Base-by-base conservation (phyloP, 2,329 filamentous ascomycete genomes). In the Alternaria dauci region DNA sequence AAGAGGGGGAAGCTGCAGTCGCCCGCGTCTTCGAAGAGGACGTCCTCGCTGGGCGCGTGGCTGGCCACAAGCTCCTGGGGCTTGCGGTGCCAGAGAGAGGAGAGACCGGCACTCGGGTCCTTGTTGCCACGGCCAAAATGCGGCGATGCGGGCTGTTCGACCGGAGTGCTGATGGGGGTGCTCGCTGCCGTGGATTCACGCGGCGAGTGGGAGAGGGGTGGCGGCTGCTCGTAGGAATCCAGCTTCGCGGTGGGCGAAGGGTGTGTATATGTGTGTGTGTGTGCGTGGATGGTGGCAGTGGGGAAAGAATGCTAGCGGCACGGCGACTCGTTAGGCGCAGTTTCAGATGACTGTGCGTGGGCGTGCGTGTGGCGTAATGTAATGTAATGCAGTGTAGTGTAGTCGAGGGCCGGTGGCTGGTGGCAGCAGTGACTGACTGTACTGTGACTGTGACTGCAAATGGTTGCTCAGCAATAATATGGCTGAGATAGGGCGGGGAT, bases 221-320 rank as follows among this genome's bases (percentile, higher is more conserved):
- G 83, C 69, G 83, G 82, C 75, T 82, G 81, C 74, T 81, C 80
- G 73, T 82, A 81, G 73, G 82, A 83, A 81, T 84, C 83, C 80
- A 84, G 84, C 81, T 85, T 86, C 76, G 80, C 80, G 77, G 72
- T 73, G 63, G 67, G 55, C 41, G 62, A 52, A 55, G 65, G 50
- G 4, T 4, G 20, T 23, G 20, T 23, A 23, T 23, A 23, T 23
- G 20, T 36, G 48, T 57, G 50, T 34, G 43, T 23, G 20, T 36
- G 48, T 57, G 50, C 30, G 43, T 54, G 52, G 46, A 51, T 44
- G 44, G 44, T 32, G 25, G 47, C 38, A 26, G 58, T 38, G 48
- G 62, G 42, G 30, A 51, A 55, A 14, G 11, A 52, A 23, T 48
- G 52, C 54, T 42, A 46, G 59, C 44, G 66, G 57, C 57, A 54